Evolutionary conservation across 768 basidiomycete species (phyloP).

Genomic region (Phlebiopsis flavidoalba): DNA sequence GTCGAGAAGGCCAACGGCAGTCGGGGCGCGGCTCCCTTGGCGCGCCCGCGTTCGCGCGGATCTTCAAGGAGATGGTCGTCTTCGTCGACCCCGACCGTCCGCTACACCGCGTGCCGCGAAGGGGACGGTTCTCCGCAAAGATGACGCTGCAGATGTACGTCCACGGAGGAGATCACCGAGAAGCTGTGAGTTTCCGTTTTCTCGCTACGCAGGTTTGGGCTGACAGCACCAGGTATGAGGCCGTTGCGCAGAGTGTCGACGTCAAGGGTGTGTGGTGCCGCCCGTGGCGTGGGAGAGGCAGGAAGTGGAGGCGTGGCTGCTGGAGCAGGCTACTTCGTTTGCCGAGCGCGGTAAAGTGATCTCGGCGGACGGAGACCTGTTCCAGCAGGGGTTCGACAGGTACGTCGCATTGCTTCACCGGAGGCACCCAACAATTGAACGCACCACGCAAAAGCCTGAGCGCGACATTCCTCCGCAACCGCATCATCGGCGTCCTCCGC

Average conservation of each 20-base stretch:
- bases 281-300: slow-evolving; percentile 4
- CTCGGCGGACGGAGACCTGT: not conserved
- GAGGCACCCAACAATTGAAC: not conserved
- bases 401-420: not conserved
- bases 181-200: slow-evolving; percentile 3
- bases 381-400: slow-evolving; percentile 12
- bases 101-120: slow-evolving; percentile 9
- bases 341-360: slow-evolving; percentile 4
- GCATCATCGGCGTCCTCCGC: slow-evolving; percentile 8
- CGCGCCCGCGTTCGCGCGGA: slow-evolving; percentile 25
- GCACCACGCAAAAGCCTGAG: slow-evolving; percentile 2
- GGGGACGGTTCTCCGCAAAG: slow-evolving; percentile 11
- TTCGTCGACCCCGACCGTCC: slow-evolving; percentile 8
- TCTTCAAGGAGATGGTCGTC: slow-evolving; percentile 25
- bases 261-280: slow-evolving; percentile 1
- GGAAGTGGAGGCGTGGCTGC: slow-evolving; percentile 10
- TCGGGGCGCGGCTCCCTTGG: too few relatives aligned
- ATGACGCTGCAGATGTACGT: slow-evolving; percentile 1
- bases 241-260: not conserved
- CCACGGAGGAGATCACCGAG: slow-evolving; percentile 12
- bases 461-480: slow-evolving; percentile 13
- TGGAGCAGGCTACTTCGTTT: slow-evolving; percentile 6
- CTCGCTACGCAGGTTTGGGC: not conserved
- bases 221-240: not conserved
- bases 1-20: slow-evolving; percentile 20